Evolutionary conservation across 2,329 filamentous ascomycete species (phyloP), one percentile per base, ranked within the genome.

Genomic region (Pseudopyricularia javanii): DNA sequence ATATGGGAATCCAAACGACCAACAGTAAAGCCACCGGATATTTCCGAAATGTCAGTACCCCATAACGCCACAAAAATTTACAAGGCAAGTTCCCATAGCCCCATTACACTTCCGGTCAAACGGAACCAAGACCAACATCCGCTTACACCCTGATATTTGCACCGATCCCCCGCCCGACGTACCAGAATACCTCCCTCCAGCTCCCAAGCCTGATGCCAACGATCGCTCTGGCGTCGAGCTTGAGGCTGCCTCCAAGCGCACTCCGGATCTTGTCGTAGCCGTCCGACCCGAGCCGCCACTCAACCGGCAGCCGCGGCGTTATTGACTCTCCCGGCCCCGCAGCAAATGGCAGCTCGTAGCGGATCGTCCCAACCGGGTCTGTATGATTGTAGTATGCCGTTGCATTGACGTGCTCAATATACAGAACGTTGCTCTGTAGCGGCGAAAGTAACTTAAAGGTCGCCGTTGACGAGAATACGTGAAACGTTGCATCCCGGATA

Each of bases 391-490:
- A 94, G 56, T 82, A 85, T 0, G 93, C 90, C 1, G 85, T 89
- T 7, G 91, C 91, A 62, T 95, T 85, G 60, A 97, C 78, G 50
- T 74, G 76, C 35, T 88, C 88, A 56, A 98, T 78, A 60, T 82
- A 86, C 17, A 97, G 68, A 1, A 82, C 88, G 51, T 86, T 86
- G 54, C 82, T 72, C 40, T 74, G 69, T 8, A 97, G 73, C 0
- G 93, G 93, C 0, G 91, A 96, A 37, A 83, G 76, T 22, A 97
- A 75, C 0, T 80, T 83, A 66, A 98, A 96, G 1, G 85, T 82
- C 3, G 91, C 91, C 0, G 89, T 90, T 0, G 89, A 95, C 15
- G 88, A 86, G 57, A 93, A 76, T 51, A 97, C 68, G 68, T 97
- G 90, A 68, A 98, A 83, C 7, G 84, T 91, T 11, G 91, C 88